Evolutionary conservation across 495 filamentous ascomycete genomes (phyloP), one percentile per base, ranked within the genome.

Genomic region (Staphylotrichum longicolle): DNA sequence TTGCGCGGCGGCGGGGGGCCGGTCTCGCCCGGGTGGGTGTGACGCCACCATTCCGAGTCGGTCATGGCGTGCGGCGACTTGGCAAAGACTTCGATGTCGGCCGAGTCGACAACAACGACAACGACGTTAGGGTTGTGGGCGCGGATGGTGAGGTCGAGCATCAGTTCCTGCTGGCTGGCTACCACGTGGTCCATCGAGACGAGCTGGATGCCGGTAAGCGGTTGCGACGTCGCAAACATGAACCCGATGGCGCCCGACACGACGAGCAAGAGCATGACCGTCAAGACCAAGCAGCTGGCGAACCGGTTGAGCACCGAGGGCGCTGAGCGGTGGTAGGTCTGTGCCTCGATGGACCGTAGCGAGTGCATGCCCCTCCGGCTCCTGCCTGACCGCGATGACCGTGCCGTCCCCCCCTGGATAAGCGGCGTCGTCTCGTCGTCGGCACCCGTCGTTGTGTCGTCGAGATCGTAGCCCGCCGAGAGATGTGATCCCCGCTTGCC

Each of bases 91-190:
- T 94, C 90, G 54, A 98, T 80, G 70, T 97, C 89, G 66, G 93
- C 88, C 34, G 89, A 83, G 63, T 88, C 85, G 54, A 98, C 84
- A 8, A 87, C 87, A 33, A 98, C 86, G 14, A 88, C 85, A 47
- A 97, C 87, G 20, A 96, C 81, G 64, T 98, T 98, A 0, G 93
- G 94, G 69, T 98, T 98, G 61, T 90, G 78, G 1, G 93, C 94
- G 61, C 81, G 81, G 42, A 98, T 89, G n/a, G 88, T 85, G 8
- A 98, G 77, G 68, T 98, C 93, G 63, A 98, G 80, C 87, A 98
- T 98, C 20, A 98, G 81, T 68, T 98, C 95, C 72, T 96, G 90
- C 70, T 96, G 88, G 63, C 91, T 96, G 6, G 92, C 92, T 37
- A 98, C 82, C 15, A 98, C 91, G 66, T 96, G 93, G 64, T 87